Conservation (phyloP, 192 early-diverging fungal genomes). For the Jimgerdemannia lactiflua region DNA sequence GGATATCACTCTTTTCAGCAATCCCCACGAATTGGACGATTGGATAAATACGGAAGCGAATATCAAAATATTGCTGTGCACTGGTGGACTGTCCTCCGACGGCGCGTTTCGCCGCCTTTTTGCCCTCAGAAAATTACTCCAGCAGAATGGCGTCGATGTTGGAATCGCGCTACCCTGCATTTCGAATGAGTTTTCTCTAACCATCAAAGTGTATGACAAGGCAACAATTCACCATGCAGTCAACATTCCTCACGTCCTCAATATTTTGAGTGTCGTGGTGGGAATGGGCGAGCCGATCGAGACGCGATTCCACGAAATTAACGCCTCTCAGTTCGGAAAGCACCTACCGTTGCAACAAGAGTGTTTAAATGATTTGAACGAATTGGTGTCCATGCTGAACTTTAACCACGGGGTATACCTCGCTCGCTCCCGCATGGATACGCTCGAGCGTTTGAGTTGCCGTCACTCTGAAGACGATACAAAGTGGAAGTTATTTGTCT, state of each 20-base stretch:
- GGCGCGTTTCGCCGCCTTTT: not conserved
- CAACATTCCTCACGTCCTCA: not conserved
- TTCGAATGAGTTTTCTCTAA: not conserved
- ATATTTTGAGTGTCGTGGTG: not conserved
- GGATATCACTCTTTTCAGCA: not conserved
- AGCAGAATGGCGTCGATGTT: not conserved
- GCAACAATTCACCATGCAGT: not conserved
- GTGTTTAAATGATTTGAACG: not conserved
- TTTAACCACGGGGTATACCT: not conserved
- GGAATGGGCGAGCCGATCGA: not conserved
- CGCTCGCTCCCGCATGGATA: not conserved
- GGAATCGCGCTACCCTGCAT: not conserved
- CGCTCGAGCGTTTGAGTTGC: not conserved
- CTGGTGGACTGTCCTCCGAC: not conserved
- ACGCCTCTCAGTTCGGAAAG: not conserved
- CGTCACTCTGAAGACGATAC: not conserved
- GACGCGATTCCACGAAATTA: not conserved
- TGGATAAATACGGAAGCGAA: not conserved
- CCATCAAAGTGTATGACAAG: not conserved
- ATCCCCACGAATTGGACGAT: not conserved
- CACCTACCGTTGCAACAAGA: not conserved
- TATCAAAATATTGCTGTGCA: not conserved
- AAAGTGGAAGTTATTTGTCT: not conserved
- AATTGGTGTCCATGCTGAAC: not conserved
- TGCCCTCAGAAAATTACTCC: not conserved